Base-by-base conservation (phyloP, 352 stramenopile species). In the Globisporangium apiculatum region DNA sequence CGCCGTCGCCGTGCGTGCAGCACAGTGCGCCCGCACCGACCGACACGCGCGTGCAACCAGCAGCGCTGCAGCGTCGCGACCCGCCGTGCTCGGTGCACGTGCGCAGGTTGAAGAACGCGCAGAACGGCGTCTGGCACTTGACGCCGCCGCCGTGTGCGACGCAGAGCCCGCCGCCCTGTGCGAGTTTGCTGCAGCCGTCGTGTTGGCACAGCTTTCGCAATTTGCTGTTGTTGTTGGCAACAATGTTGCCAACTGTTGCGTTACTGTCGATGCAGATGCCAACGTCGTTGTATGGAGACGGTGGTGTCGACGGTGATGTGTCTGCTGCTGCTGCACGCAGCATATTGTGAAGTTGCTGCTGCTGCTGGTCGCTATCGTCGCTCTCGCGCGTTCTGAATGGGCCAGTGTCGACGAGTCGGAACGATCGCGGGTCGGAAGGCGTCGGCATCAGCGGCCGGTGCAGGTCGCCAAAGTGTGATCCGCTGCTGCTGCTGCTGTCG, bases 41-140 rank as follows among this genome's bases (percentile, higher is more conserved):
- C 15, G 77, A 76, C 18, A 82, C 75, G n/a, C 70, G 77, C 42
- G 58, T 79, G 49, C 79, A 87, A 35, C 78, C 76, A 3, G 65
- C 62, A 36, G 82, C 48, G 10, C 66, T 66, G 60, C 81, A 91
- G 42, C 79, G 81, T 60, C 83, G 87, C 35, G 75, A 84, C 11
- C 79, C 79, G 55, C 83, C 83, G 51, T 93, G 81, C 24, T 89
- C 76, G 18, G 81, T 77, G 60, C 83, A 93, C 50, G 79, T 87
- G 36, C 83, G 81, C 46, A 83, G 55, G 52, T 87, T 86, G 55
- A 76, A 88, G 53, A 81, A 84, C 24, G 74, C 68, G 47, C 83
- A 93, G 47, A 84, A 87, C 7, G 78, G 72, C 36, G 76, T 85
- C 53, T 89, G 76, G 58, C 83, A 93, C 54, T 76, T 76, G 55